Evolutionary conservation across 768 basidiomycete genomes (phyloP), one percentile per base, ranked within the genome.

Genomic region (Strobilomyces dryophilus): DNA sequence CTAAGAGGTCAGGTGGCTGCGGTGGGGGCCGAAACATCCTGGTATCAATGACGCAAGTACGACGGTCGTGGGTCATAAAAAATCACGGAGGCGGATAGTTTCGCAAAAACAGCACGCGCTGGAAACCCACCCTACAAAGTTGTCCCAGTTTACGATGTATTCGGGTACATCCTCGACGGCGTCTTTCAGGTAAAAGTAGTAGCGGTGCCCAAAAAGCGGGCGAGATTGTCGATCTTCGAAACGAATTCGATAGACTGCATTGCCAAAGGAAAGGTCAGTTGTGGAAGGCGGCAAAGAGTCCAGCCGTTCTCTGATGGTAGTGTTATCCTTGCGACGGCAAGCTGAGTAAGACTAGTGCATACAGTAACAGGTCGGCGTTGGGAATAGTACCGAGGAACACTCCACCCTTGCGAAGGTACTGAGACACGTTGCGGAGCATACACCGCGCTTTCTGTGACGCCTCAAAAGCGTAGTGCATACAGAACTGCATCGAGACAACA

Each of bases 391-490:
- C 97, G 49, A 99, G 81, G 63, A 98, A 97, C n/a, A 86, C 73
- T 5, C 97, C 97, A 24, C 95, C 95, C 26, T 78, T 75, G 29
- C 89, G 76, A 42, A 99, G 75, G 77, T 87, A 85, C 43, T 79
- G 72, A 52, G 83, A 81, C 29, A 94, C 95, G 66, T 99, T 99
- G 35, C 84, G 79, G 31, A 99, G 82, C 97, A 99, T 97, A 67
- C 83, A 87, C 31, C 91, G 80, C 24, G 85, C 89, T 66, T 97
- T 97, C 53, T 80, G 75, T 29, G 83, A 80, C n/a, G 80, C 87
- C 69, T 98, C 94, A 67, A 99, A 98, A 8, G 97, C 97, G 65
- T 99, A 98, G 69, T 99, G 97, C 91, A 99, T 98, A 71, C 97
- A 98, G 69, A 99, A 99, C 67, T 99, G 97, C 92, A 98, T 92